Conservation (phyloP, 2,329 filamentous ascomycete genomes). For the Stenocarpella maydis region DNA sequence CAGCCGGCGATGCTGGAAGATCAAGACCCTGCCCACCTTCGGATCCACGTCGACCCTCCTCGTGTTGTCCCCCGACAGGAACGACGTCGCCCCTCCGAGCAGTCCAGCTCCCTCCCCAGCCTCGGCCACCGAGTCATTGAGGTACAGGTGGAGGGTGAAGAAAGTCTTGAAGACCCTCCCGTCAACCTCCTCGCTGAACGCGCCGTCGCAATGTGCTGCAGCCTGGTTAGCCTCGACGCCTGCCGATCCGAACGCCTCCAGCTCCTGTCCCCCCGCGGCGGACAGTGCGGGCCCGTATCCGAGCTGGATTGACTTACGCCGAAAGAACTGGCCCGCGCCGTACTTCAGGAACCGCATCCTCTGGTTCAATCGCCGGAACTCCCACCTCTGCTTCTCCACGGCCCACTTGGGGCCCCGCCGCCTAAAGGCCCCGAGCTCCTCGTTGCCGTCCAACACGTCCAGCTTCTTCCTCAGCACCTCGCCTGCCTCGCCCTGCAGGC, state of each 20-base stretch:
- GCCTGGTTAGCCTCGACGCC: constrained; percentile 13
- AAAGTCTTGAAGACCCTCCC: constrained; percentile 53
- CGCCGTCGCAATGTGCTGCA: constrained; percentile 72
- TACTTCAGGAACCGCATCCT: constrained; percentile 81
- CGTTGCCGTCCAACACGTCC: constrained; percentile 44
- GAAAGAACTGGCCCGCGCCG: constrained; percentile 75
- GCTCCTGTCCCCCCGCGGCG: neutral
- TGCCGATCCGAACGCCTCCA: neutral
- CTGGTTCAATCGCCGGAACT: constrained; percentile 69
- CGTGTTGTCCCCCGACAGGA: constrained; percentile 54
- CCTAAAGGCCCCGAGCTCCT: constrained; percentile 43
- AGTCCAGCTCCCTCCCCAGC: constrained; percentile 48
- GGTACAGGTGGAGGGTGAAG: constrained; percentile 65
- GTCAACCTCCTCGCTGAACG: constrained; percentile 64
- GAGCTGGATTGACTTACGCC: constrained; percentile 49
- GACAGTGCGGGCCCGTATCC: no score
- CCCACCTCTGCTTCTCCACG: constrained; percentile 45
- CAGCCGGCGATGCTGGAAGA: constrained; percentile 64
- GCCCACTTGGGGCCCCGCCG: constrained; percentile 30
- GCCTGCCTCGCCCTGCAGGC: constrained; percentile 53
- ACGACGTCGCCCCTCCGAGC: constrained; percentile 64
- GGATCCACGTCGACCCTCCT: constrained; percentile 61
- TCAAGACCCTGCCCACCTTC: constrained; percentile 64
- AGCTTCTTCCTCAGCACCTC: constrained; percentile 53
- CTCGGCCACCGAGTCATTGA: constrained; percentile 57